These are phyloP conservation scores for Porcisia hertigi DNA, from an alignment of 208 protist genomes.

Conservation along the genomic window DNA sequence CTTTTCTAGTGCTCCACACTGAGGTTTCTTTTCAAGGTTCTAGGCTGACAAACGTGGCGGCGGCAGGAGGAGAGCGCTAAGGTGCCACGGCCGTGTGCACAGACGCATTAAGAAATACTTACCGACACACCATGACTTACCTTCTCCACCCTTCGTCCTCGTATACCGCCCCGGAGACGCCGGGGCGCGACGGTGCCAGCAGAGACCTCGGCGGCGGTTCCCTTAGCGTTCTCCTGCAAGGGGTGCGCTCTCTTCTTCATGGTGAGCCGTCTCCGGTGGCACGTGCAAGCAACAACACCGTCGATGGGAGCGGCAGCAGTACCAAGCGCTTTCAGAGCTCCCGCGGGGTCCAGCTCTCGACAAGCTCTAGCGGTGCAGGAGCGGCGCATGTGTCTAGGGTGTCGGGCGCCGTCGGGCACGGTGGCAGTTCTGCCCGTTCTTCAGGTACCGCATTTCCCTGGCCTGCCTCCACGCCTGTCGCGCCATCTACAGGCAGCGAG, in stretches of 20 bases:
- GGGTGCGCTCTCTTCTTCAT: slow-evolving; percentile 29
- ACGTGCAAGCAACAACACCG: not conserved
- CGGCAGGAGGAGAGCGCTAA: too few species aligned
- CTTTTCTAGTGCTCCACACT: not conserved
- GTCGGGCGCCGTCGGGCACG: not conserved
- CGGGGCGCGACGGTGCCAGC: not conserved
- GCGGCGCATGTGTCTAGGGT: not conserved
- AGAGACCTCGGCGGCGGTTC: not conserved
- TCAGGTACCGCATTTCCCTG: not conserved
- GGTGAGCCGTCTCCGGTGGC: not conserved
- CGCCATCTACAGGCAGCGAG: not conserved
- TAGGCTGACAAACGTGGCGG: too few species aligned
- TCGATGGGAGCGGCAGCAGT: not conserved
- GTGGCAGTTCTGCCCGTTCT: not conserved
- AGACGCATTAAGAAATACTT: too few species aligned
- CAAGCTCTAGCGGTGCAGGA: not conserved
- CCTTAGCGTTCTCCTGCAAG: not conserved
- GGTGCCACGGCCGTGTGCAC: too few species aligned
- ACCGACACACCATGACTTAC: slow-evolving; percentile 9
- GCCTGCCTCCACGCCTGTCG: not conserved
- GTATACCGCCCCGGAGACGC: not conserved
- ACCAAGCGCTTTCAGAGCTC: not conserved
- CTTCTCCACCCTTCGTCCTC: slow-evolving; percentile 11
- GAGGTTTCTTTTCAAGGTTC: too few species aligned
- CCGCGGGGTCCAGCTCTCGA: not conserved